A percentile compares a stretch with the other conserved stretches of the same genome.
Conservation (phyloP, 2,329 filamentous ascomycete species). For the Diaporthe destruens region DNA sequence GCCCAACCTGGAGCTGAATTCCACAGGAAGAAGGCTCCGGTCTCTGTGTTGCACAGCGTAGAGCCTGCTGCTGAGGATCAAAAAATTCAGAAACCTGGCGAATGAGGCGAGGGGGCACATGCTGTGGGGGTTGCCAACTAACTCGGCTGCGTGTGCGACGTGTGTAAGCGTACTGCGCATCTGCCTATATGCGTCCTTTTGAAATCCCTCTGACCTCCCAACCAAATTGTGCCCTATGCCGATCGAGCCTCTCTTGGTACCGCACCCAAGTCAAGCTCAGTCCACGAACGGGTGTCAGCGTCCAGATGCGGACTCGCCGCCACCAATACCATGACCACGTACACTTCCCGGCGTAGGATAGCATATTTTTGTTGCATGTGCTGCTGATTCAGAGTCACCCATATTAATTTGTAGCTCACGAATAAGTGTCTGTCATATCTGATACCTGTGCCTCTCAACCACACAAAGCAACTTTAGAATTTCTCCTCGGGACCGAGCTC, state of each 20-base stretch:
- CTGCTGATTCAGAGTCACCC: background rate
- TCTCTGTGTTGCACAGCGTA: constrained; percentile 14
- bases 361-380: background rate
- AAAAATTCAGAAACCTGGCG: background rate
- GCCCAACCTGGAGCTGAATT: background rate
- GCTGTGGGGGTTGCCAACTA: background rate
- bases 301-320: background rate
- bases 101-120: background rate
- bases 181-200: constrained; percentile 15
- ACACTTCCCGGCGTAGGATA: background rate
- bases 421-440: background rate
- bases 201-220: constrained; percentile 12
- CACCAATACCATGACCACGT: background rate
- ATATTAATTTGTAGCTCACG: background rate
- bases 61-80: constrained; percentile 13
- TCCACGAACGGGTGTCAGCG: background rate
- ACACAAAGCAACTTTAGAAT: no score
- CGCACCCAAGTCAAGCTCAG: background rate
- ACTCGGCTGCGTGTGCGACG: background rate
- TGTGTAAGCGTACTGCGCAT: constrained; percentile 3
- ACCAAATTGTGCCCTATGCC: background rate
- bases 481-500: background rate
- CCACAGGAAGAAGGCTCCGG: background rate
- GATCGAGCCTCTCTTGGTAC: no score
- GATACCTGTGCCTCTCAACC: background rate